Evolutionary conservation across 2,329 filamentous ascomycete species (phyloP).

Genomic region (Sclerotinia subarctica): DNA sequence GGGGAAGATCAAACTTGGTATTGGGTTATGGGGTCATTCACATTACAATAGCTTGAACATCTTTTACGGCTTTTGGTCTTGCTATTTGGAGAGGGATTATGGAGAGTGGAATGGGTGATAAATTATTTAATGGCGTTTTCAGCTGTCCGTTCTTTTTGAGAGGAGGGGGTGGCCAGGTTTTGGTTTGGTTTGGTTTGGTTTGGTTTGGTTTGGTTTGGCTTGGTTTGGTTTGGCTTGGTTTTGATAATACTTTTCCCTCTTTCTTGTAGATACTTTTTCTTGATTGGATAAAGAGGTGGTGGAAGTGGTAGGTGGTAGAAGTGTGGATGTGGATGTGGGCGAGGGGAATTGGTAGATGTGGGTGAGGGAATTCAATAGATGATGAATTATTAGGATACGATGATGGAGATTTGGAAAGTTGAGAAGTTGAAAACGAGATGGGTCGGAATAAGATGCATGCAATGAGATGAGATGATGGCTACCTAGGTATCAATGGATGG

Average conservation of each 20-base stretch:
- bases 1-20: background rate
- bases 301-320: background rate
- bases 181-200: background rate
- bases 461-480: background rate
- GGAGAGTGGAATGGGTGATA: background rate
- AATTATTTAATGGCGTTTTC: conserved; percentile 1
- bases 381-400: background rate
- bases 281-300: background rate
- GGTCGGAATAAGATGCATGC: background rate
- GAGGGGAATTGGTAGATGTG: background rate
- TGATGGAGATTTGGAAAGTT: background rate
- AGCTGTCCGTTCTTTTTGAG: conserved; percentile 1
- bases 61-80: background rate
- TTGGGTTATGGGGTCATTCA: background rate
- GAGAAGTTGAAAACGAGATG: background rate
- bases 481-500: background rate
- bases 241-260: background rate
- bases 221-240: background rate
- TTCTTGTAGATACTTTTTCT: background rate
- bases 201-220: background rate
- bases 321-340: too few species aligned
- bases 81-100: background rate
- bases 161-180: background rate
- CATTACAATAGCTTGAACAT: background rate
- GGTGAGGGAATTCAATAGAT: background rate